Evolutionary conservation across 345 rosid species (phyloP).

Genomic region (Aquilaria malaccensis): DNA sequence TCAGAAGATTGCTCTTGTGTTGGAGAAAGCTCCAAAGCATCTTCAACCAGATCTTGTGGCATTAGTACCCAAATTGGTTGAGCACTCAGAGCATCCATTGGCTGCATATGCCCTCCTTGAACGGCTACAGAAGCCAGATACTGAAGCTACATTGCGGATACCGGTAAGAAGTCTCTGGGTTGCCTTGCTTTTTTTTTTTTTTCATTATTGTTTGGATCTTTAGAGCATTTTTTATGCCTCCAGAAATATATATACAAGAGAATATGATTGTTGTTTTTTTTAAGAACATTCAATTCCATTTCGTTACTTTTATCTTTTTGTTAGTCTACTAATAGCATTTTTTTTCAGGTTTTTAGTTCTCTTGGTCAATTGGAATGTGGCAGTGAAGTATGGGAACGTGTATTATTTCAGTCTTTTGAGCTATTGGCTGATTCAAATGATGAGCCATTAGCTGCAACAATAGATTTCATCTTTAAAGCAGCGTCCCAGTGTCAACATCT

Average conservation of each 20-base stretch:
- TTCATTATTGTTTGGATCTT: slow-evolving; percentile 1
- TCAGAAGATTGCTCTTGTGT: slow-evolving; percentile 83
- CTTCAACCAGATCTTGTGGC: slow-evolving; percentile 84
- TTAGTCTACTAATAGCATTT: slow-evolving; percentile 1
- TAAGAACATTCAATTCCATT: background rate
- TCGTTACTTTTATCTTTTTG: background rate
- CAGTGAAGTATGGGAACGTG: slow-evolving; percentile 76
- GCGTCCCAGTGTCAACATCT: slow-evolving; percentile 88
- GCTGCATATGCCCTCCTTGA: slow-evolving; percentile 90
- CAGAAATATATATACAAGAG: background rate
- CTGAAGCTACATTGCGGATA: slow-evolving; percentile 66
- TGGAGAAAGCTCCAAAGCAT: slow-evolving; percentile 94
- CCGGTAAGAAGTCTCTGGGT: slow-evolving; percentile 56
- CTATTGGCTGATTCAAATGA: slow-evolving; percentile 63
- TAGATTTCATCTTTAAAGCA: slow-evolving; percentile 82
- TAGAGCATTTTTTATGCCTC: background rate
- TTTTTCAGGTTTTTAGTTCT: slow-evolving; percentile 76
- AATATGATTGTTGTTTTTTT: background rate
- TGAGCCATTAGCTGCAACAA: slow-evolving; percentile 71
- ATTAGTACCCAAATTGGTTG: slow-evolving; percentile 96
- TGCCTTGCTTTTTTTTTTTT: slow-evolving; percentile 6
- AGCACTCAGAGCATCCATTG: slow-evolving; percentile 86
- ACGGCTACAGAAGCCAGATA: slow-evolving; percentile 81
- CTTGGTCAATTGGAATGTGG: slow-evolving; percentile 85
- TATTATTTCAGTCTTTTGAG: slow-evolving; percentile 65